Percentiles rank a stretch among this genome's conserved stretches.
Evolutionary conservation across 805 yeast genomes (phyloP).

Genomic region (Metschnikowia santaceciliae): DNA sequence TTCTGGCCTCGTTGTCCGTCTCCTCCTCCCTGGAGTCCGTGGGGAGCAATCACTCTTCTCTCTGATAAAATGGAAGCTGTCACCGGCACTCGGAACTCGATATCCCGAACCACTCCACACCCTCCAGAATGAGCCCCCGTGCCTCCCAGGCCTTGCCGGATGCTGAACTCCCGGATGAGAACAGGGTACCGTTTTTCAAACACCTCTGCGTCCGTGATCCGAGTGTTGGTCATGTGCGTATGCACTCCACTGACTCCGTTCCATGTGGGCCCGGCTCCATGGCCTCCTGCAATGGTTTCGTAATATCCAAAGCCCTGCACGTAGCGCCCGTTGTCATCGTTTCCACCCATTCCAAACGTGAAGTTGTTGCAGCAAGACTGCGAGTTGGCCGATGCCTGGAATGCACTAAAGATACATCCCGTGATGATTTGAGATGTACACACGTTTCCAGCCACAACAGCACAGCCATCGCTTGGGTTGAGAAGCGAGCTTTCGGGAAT

Average conservation of each 20-base stretch:
- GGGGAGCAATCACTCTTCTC: slow-evolving; percentile 80
- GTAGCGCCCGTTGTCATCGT: slow-evolving; percentile 45
- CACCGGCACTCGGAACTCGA: slow-evolving; percentile 19
- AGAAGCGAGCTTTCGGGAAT: slow-evolving; percentile 41
- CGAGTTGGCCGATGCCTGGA: slow-evolving; percentile 87
- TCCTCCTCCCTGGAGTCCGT: slow-evolving; percentile 80
- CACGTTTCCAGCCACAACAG: slow-evolving; percentile 89
- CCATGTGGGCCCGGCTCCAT: slow-evolving; percentile 21
- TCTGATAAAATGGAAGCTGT: slow-evolving; percentile 61
- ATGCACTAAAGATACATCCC: slow-evolving; percentile 82
- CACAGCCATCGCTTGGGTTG: slow-evolving; percentile 79
- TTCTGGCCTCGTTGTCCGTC: slow-evolving; percentile 66
- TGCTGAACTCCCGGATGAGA: slow-evolving; percentile 16
- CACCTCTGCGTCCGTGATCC: slow-evolving; percentile 20
- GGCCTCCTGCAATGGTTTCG: slow-evolving; percentile 21
- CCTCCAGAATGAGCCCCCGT: slow-evolving; percentile 16
- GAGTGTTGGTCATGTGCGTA: slow-evolving; percentile 19
- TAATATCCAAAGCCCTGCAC: slow-evolving; percentile 22
- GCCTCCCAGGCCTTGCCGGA: slow-evolving; percentile 16
- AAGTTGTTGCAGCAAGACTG: slow-evolving; percentile 95
- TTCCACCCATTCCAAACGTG: slow-evolving; percentile 70
- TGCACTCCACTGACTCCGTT: slow-evolving; percentile 18
- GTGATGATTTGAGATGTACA: slow-evolving; percentile 92
- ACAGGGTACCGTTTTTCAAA: slow-evolving; percentile 21
- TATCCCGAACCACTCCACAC: slow-evolving; percentile 18